phyloP scores from a whole-genome alignment of 2,329 filamentous ascomycete genomes.

The Penicillium sp. region DNA sequence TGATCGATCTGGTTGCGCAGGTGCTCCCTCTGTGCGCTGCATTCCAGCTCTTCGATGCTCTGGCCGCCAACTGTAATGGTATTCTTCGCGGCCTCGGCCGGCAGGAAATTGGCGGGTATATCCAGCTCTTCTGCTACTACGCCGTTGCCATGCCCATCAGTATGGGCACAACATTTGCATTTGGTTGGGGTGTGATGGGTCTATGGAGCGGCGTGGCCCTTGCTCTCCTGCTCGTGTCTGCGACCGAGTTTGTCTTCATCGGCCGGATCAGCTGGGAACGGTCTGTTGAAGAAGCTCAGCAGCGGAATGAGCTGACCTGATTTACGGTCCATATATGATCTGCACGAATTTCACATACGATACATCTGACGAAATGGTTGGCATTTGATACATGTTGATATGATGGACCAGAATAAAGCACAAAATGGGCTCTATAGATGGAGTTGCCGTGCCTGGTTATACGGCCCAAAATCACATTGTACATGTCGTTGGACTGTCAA shows the following conservation, averaged over 20 bases:
- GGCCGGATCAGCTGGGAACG: slow-evolving; percentile 52
- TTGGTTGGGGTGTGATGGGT: slow-evolving; percentile 71
- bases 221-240: slow-evolving; percentile 58
- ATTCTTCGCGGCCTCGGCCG: slow-evolving; percentile 80
- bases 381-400: neutral
- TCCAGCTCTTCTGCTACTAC: slow-evolving; percentile 85
- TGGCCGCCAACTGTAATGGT: slow-evolving; percentile 75
- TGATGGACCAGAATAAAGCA: neutral
- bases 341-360: neutral
- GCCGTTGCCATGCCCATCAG: slow-evolving; percentile 77
- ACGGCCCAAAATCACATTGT: neutral
- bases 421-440: neutral
- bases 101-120: slow-evolving; percentile 84
- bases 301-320: slow-evolving; percentile 46
- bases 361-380: neutral
- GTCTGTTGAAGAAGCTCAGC: slow-evolving; percentile 57
- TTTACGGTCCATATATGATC: neutral
- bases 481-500: neutral
- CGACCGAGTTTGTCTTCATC: slow-evolving; percentile 56
- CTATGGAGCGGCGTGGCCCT: slow-evolving; percentile 76
- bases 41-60: slow-evolving; percentile 84
- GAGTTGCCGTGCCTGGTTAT: neutral
- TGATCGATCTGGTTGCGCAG: slow-evolving; percentile 62
- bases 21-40: slow-evolving; percentile 77
- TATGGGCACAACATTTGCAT: slow-evolving; percentile 70